Conservation (phyloP, 1,139 yeast species). For the Sugiyamaella japonica region DNA sequence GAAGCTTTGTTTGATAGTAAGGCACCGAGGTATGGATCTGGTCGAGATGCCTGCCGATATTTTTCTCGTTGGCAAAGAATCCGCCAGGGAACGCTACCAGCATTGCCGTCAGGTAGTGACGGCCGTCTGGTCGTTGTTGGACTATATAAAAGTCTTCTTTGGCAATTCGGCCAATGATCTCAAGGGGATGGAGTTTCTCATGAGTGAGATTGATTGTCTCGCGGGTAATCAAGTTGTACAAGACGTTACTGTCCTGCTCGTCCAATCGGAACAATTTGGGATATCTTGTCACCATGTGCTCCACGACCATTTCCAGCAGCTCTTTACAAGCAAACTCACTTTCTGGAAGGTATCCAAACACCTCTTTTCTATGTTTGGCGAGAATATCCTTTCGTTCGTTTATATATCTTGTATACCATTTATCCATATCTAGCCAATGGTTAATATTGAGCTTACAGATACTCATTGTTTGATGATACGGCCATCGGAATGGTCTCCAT, state of each 20-base stretch:
- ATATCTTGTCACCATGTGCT: slow-evolving; percentile 60
- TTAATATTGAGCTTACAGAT: slow-evolving; percentile 66
- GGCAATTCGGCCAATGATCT: slow-evolving; percentile 65
- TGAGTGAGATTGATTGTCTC: slow-evolving; percentile 63
- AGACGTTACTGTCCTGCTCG: slow-evolving; percentile 46
- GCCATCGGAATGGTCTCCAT: slow-evolving; percentile 81
- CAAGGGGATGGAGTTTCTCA: slow-evolving; percentile 60
- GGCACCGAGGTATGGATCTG: slow-evolving; percentile 72
- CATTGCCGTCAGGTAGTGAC: slow-evolving; percentile 67
- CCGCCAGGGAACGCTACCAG: slow-evolving; percentile 83
- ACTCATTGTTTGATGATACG: slow-evolving; percentile 78
- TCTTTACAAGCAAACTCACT: slow-evolving; percentile 63
- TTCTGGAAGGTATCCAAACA: slow-evolving; percentile 68
- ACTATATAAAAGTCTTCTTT: slow-evolving; percentile 74
- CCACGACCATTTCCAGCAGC: slow-evolving; percentile 60
- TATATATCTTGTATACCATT: slow-evolving; percentile 65
- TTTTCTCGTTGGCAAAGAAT: slow-evolving; percentile 59
- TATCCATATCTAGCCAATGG: slow-evolving; percentile 81
- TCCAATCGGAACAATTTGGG: slow-evolving; percentile 58
- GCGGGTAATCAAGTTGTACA: slow-evolving; percentile 61
- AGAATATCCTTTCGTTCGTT: slow-evolving; percentile 61
- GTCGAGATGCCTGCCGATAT: slow-evolving; percentile 62
- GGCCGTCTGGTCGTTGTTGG: slow-evolving; percentile 51
- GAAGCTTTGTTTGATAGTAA: slow-evolving; percentile 63
- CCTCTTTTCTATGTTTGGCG: slow-evolving; percentile 58